Evolutionary conservation across 2,329 filamentous ascomycete genomes (phyloP), one percentile per base, ranked within the genome.

Genomic region (Ceratocystis alfenasii): DNA sequence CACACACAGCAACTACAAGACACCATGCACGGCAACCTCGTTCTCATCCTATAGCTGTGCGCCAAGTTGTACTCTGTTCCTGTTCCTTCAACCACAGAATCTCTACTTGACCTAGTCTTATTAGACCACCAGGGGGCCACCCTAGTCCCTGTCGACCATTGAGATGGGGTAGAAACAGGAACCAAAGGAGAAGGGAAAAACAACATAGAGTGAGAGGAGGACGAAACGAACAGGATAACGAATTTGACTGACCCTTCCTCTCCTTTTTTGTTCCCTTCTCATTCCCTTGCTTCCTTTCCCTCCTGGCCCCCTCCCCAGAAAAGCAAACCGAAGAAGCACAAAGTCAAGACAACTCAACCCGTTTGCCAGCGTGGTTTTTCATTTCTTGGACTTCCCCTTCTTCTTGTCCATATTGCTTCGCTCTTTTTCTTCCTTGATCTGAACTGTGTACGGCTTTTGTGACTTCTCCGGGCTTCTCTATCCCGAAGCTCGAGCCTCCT

Each of bases 241-340:
- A 53, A 53, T 53, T 25, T 25, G 48, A 6, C 48, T 53, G 48
- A 7, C 48, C 20, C 48, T 53, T 53, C 20, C 48, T 53, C 59
- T 45, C 59, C 59, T 62, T 62, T 62, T 62, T 62, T 62, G 12
- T 45, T 46, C 28, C 15, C 45, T 44, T 61, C 46, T 22, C 6
- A 7, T 20, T 50, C 6, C n/a, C 30, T 41, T 36, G 12, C 20
- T 3, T 44, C 36, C 10, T 53, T 53, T 41, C 36, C 48, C 15
- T 53, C 20, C 15, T 25, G 20, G 20, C 48, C 20, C 15, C 20
- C 6, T 53, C 20, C 48, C 48, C 48, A 12, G 20, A 15, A 15
- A 28, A 53, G 25, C 20, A 53, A 12, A 25, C 3, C 8, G 6
- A 53, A 28, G 48, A 25, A 53, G 25, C 20, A 53, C 48, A 53